Conservation (phyloP, 495 filamentous ascomycete species). For the Venustampulla echinocandica region DNA sequence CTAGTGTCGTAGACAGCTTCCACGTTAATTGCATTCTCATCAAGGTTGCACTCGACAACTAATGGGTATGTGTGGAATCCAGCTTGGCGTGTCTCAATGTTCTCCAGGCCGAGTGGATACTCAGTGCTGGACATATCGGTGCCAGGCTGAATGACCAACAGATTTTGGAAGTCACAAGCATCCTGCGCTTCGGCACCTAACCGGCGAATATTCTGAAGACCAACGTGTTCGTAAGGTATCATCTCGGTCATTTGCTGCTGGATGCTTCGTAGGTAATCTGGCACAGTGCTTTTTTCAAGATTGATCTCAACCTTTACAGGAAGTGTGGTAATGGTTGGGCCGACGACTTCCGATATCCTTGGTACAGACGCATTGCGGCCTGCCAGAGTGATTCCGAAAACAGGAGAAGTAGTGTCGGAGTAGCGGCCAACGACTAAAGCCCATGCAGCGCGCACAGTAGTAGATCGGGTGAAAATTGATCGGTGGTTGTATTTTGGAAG, state of each 20-base stretch:
- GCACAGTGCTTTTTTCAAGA: slow-evolving; percentile 45
- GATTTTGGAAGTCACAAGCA: slow-evolving; percentile 44
- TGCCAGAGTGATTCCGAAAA: slow-evolving; percentile 25
- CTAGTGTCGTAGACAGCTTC: too few species aligned
- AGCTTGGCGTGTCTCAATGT: too few species aligned
- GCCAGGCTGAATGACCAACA: slow-evolving; percentile 40
- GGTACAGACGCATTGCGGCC: slow-evolving; percentile 6
- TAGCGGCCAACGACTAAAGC: slow-evolving; percentile 42
- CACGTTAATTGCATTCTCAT: too few species aligned
- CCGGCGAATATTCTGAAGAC: slow-evolving; percentile 59
- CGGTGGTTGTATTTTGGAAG: too few species aligned
- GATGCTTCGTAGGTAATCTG: slow-evolving; percentile 41
- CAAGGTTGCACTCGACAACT: too few species aligned
- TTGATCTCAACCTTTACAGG: slow-evolving; percentile 38
- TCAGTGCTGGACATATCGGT: too few species aligned
- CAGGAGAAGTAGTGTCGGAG: slow-evolving; percentile 35
- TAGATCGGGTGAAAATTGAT: too few species aligned
- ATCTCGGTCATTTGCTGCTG: slow-evolving; percentile 44
- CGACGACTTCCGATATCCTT: slow-evolving; percentile 2
- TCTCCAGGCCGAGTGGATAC: too few species aligned
- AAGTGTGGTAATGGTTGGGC: slow-evolving; percentile 9
- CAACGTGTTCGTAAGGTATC: slow-evolving; percentile 57
- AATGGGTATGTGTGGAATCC: too few species aligned
- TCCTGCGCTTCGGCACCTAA: slow-evolving; percentile 52
- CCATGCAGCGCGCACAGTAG: not conserved